Conservation (phyloP, 192 early-diverging fungal genomes). For the Spinellus fusiger region DNA sequence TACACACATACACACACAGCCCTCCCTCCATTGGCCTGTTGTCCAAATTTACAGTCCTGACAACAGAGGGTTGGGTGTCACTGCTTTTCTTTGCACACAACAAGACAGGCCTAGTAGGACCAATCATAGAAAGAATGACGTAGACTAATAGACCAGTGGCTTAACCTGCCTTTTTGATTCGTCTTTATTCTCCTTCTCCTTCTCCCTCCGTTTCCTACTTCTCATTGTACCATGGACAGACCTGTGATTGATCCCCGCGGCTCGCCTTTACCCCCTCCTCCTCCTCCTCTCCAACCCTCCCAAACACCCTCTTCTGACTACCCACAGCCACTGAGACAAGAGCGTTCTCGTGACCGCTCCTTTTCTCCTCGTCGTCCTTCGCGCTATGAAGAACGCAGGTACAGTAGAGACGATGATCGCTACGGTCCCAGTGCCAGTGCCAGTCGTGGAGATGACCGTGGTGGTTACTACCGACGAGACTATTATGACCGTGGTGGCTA, state of each 20-base stretch:
- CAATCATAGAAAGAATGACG: too few relatives aligned
- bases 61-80: too few relatives aligned
- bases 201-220: background rate
- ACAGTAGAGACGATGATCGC: slow-evolving; percentile 14
- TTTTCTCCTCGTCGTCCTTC: slow-evolving; percentile 20
- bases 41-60: too few relatives aligned
- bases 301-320: background rate
- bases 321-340: background rate
- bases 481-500: slow-evolving; percentile 9
- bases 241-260: background rate
- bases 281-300: background rate
- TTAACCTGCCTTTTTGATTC: background rate
- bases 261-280: background rate
- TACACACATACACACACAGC: too few relatives aligned
- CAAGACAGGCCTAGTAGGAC: too few relatives aligned
- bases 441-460: slow-evolving; percentile 30
- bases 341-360: slow-evolving; percentile 18
- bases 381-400: slow-evolving; percentile 20
- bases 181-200: background rate
- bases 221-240: background rate
- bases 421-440: slow-evolving; percentile 1
- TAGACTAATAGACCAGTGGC: background rate
- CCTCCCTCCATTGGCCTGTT: too few relatives aligned
- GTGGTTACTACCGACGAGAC: slow-evolving; percentile 17
- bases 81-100: too few relatives aligned